Conservation (phyloP, 2,329 filamentous ascomycete species). For the Monosporascus sp. region DNA sequence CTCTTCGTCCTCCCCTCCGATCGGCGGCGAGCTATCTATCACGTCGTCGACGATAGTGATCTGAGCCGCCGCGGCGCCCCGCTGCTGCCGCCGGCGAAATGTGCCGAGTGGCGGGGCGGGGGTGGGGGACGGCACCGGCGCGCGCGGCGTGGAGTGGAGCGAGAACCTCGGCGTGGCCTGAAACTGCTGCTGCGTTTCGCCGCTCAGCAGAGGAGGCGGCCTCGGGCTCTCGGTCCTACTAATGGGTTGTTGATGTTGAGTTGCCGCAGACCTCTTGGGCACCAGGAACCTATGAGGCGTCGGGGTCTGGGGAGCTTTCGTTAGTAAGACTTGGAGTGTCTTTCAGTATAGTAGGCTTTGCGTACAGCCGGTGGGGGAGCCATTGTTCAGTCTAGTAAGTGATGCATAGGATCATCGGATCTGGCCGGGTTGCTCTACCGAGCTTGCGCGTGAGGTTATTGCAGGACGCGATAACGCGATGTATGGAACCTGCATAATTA, state of each 20-base stretch:
- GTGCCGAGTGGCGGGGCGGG: conserved; percentile 8
- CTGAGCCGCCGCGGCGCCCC: neutral
- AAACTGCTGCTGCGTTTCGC: conserved; percentile 18
- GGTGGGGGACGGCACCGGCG: conserved; percentile 4
- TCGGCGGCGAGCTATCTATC: conserved; percentile 24
- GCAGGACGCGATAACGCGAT: no score
- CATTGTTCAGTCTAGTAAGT: neutral
- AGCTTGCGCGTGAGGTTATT: no score
- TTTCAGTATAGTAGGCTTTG: neutral
- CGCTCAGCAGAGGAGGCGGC: conserved; percentile 8
- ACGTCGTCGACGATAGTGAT: conserved; percentile 6
- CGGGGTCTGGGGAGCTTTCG: conserved; percentile 18
- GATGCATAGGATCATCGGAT: neutral
- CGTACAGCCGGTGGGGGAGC: neutral
- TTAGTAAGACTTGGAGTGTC: neutral
- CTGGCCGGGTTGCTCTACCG: no score
- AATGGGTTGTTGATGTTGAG: neutral
- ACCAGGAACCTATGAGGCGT: conserved; percentile 27
- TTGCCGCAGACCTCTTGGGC: conserved; percentile 21
- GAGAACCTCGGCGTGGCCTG: conserved; percentile 28
- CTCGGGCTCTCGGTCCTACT: conserved; percentile 22
- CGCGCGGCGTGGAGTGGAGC: conserved; percentile 24
- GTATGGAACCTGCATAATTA: no score
- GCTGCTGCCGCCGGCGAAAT: neutral
- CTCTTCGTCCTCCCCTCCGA: neutral